Evolutionary conservation across 1,284 basidiomycete genomes (phyloP), one percentile per base, ranked within the genome.

Genomic region (Mycosarcoma mackinlayi): DNA sequence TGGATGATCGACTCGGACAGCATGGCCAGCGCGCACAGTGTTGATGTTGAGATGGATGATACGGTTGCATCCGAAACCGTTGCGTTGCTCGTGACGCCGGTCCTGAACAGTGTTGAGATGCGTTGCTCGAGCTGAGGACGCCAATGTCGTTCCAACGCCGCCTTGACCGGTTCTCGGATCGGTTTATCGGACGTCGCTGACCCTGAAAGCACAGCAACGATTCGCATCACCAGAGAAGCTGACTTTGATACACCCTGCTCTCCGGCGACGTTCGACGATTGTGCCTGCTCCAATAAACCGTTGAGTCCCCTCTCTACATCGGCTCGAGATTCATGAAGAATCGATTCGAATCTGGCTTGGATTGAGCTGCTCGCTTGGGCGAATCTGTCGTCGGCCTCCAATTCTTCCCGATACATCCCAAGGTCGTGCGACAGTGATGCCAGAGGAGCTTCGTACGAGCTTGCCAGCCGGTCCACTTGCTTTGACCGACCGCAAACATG

Each of bases 1-100:
- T 60, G 50, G 13, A 64, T 49, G 13, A 69, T 54, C 7, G 60
- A 64, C 21, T 60, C 56, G 18, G 66, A 52, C 10, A 69, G 30
- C n/a, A 39, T 47, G 21, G 44, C 39, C 31, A 69, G 35, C 6
- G 55, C 50, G 14, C 40, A 34, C n/a, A 64, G 40, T 45, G 57
- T 35, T 19, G 37, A 28, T 3, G 37, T 16, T 25, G 66, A 69
- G 8, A 49, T 45, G 7, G 63, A 42, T 18, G 47, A 8, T 0
- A 35, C 33, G 14, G 31, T 30, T 21, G 39, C 18, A 19, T 41
- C 30, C 19, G 21, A 33, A 24, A 21, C 28, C 14, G 14, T 9
- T n/a, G 5, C 23, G 16, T 13, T 6, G n/a, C 7, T 27, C 9
- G 27, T 35, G 3, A 6, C 19, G 42, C 35, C 28, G 24, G 11